phyloP scores from a whole-genome alignment of 208 protist genomes.

The Histomonas meleagridis region DNA sequence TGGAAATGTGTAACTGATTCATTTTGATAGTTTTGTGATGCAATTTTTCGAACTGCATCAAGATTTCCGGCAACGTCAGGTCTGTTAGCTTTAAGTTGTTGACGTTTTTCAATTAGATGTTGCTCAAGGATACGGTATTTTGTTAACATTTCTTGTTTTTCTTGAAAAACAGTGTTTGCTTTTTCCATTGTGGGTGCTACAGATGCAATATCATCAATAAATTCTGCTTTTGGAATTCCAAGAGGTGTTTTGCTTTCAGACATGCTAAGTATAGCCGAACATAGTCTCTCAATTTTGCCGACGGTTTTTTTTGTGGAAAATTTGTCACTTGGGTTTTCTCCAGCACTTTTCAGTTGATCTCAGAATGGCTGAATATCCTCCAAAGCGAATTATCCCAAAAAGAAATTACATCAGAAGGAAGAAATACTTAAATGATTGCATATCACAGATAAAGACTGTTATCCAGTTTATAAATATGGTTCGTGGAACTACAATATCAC shows the following conservation, averaged over 20 bases:
- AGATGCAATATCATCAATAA: constrained; percentile 14
- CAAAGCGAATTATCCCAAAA: too few relatives aligned
- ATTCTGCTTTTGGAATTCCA: constrained; percentile 23
- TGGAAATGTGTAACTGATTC: neutral
- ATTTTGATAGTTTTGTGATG: neutral
- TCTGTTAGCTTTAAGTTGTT: neutral
- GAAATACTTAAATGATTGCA: neutral
- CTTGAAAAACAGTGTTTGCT: neutral
- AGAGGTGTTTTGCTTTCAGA: neutral
- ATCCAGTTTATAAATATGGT: neutral
- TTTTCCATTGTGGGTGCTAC: neutral
- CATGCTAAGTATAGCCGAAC: neutral
- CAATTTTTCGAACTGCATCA: neutral
- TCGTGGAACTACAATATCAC: neutral
- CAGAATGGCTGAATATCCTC: too few relatives aligned
- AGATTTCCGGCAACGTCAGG: neutral
- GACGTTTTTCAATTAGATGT: neutral
- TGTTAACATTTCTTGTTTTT: neutral
- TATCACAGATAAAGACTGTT: neutral
- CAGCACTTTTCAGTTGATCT: too few relatives aligned
- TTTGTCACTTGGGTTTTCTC: too few relatives aligned
- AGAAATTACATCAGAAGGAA: constrained; percentile 1
- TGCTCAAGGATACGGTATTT: neutral
- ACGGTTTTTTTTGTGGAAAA: too few relatives aligned
- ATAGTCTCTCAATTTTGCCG: neutral